Percentiles rank a stretch among this genome's conserved stretches.
These are phyloP conservation scores for Alnus glutinosa DNA, from an alignment of 306 rosid species.

Conservation along the genomic window DNA sequence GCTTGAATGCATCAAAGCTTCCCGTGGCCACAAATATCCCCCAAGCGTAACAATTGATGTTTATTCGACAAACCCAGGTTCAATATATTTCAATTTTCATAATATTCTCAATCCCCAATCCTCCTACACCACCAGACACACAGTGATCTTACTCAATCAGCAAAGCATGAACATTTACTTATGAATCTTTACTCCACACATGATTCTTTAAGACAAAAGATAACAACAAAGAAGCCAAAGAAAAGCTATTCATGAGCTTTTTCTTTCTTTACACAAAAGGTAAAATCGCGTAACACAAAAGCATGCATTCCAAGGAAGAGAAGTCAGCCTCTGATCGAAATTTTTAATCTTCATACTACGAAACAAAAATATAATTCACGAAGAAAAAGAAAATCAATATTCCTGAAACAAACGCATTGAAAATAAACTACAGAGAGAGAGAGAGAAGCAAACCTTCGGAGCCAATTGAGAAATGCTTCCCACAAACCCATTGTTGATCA, in stretches of 20 bases:
- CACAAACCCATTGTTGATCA: conserved; percentile 67
- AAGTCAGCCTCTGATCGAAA: background rate
- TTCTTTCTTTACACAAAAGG: background rate
- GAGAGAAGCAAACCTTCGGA: conserved; percentile 53
- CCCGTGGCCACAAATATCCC: background rate
- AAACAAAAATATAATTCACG: background rate
- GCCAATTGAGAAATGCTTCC: conserved; percentile 90
- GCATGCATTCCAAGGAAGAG: background rate
- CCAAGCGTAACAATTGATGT: background rate
- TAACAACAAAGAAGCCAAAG: background rate
- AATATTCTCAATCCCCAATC: background rate
- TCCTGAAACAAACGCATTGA: background rate
- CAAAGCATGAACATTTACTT: background rate
- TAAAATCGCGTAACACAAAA: background rate
- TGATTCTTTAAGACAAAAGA: background rate
- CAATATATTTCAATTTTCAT: background rate
- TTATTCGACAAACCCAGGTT: background rate
- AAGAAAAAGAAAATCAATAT: background rate
- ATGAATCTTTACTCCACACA: background rate
- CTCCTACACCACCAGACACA: background rate
- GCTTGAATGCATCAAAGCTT: background rate
- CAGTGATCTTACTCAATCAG: background rate
- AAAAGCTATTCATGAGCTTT: background rate
- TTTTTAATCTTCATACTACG: background rate
- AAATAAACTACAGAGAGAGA: background rate